Base-by-base conservation (phyloP, 2,329 filamentous ascomycete genomes). In the Claviceps sp. region DNA sequence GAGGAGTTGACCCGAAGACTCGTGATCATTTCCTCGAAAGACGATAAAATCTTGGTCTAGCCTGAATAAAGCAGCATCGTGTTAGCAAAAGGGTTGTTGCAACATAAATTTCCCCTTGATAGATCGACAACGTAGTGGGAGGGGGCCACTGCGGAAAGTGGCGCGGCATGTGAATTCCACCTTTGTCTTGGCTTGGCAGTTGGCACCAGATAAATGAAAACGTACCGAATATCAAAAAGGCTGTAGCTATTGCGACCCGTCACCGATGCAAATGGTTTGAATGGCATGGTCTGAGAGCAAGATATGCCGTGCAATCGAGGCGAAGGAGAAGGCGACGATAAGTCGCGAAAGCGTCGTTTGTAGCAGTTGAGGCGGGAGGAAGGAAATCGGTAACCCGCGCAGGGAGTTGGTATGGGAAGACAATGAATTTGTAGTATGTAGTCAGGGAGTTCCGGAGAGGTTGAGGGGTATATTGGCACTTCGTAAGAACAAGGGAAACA, bases 31-130 rank as follows among this genome's bases (percentile, higher is more conserved):
- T 54, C 87, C 87, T 50, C 87, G 82, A 56, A 93, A 84, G 34
- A 91, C 82, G 54, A 91, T 79, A 53, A 90, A 86, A 61, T 88
- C 83, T 61, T 85, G 84, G 50, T 90, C 85, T 54, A 90, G 77
- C 50, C 87, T 89, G 61, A 26, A 58, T 34, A 38, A 34, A 34
- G 30, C 20, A 36, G 45, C 8, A 24, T 20, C 16, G 6, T 40
- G 22, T 50, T 52, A 49, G 50, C 47, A 22, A n/a, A 38, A 37
- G 30, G 7, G 11, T 7, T 44, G 14, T 46, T 22, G n/a, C 5
- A 46, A 18, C 1, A 9, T 16, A 8, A 13, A 13, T 7, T 24
- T 34, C 13, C 34, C 30, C 13, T 43, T 3, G 8, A 30, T 30
- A 13, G 9, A 20, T 7, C 11, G 41, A 20, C 34, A 41, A 5